A percentile compares a stretch with the other conserved stretches of the same genome.
Evolutionary conservation across 192 early-diverging fungal species (phyloP).

Genomic region (Backusella circina): DNA sequence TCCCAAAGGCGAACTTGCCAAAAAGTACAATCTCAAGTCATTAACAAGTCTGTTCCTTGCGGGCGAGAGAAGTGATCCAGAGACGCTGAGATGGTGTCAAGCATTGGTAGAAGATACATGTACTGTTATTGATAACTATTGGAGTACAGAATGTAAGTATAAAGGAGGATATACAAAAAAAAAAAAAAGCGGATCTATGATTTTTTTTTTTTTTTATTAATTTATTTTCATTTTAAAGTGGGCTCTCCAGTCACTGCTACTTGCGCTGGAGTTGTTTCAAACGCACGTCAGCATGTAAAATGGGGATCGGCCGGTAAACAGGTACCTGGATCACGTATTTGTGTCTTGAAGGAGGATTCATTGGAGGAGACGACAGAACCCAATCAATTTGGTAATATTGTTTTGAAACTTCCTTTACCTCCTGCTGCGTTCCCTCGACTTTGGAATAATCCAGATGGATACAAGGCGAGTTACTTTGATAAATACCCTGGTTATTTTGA

Average conservation of each 20-base stretch:
- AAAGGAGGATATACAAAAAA: background rate
- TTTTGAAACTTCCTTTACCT: conserved; percentile 74
- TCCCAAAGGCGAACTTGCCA: conserved; percentile 55
- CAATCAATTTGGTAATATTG: conserved; percentile 72
- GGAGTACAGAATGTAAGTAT: conserved; percentile 74
- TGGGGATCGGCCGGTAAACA: conserved; percentile 78
- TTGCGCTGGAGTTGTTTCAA: conserved; percentile 50
- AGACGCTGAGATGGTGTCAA: conserved; percentile 60
- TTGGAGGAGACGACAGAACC: conserved; percentile 45
- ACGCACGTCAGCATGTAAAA: conserved; percentile 29
- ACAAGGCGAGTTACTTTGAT: conserved; percentile 66
- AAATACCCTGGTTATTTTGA: conserved; percentile 81
- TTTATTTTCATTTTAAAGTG: conserved; percentile 10
- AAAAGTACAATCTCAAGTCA: conserved; percentile 56
- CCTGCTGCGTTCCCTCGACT: conserved; percentile 75
- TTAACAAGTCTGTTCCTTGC: conserved; percentile 71
- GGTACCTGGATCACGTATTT: conserved; percentile 73
- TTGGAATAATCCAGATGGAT: conserved; percentile 77
- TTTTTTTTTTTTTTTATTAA: background rate
- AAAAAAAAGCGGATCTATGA: background rate
- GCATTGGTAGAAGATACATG: conserved; percentile 43
- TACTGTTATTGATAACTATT: conserved; percentile 78
- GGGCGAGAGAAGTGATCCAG: conserved; percentile 81
- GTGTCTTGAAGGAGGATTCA: conserved; percentile 48
- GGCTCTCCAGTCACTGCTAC: conserved; percentile 79